These are phyloP conservation scores for Backusella tarrabulga DNA, from an alignment of 192 early-diverging fungal genomes.

Conservation along the genomic window DNA sequence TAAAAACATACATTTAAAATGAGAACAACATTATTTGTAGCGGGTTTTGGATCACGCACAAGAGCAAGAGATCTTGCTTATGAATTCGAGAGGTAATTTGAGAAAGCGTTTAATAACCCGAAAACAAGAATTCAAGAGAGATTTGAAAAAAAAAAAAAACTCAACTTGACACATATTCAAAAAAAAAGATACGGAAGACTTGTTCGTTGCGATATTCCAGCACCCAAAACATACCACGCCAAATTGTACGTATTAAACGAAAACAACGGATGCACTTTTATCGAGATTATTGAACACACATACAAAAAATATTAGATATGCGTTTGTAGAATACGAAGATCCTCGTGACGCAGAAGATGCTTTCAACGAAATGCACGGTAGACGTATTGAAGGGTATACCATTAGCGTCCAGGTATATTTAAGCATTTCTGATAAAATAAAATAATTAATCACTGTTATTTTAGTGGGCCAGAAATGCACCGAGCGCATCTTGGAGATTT, in stretches of 20 bases:
- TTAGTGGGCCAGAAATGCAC: slow-evolving; percentile 86
- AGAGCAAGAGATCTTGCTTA: slow-evolving; percentile 92
- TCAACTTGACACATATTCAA: not conserved
- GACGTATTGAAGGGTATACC: slow-evolving; percentile 74
- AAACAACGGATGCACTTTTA: not conserved
- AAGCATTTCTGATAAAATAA: not conserved
- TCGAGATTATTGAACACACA: slow-evolving; percentile 1
- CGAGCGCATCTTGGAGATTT: slow-evolving; percentile 76
- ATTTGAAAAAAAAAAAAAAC: not conserved
- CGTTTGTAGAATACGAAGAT: slow-evolving; percentile 96
- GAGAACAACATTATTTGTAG: slow-evolving; percentile 73
- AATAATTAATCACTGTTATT: too few species aligned
- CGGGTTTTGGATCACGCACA: slow-evolving; percentile 74
- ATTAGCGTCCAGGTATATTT: slow-evolving; percentile 74
- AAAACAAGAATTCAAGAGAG: not conserved
- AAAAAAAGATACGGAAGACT: slow-evolving; percentile 72
- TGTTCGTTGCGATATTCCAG: slow-evolving; percentile 87
- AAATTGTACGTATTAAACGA: slow-evolving; percentile 60
- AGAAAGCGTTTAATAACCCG: not conserved
- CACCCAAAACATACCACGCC: slow-evolving; percentile 55
- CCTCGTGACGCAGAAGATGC: slow-evolving; percentile 89
- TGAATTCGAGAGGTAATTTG: slow-evolving; percentile 87
- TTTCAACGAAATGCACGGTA: slow-evolving; percentile 89
- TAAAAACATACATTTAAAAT: not conserved
- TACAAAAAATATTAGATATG: slow-evolving; percentile 59